A percentile compares a stretch with the other conserved stretches of the same genome.
These are phyloP conservation scores for Cladobotryum mycophilum DNA, from an alignment of 2,329 filamentous ascomycete species.

Conservation along the genomic window DNA sequence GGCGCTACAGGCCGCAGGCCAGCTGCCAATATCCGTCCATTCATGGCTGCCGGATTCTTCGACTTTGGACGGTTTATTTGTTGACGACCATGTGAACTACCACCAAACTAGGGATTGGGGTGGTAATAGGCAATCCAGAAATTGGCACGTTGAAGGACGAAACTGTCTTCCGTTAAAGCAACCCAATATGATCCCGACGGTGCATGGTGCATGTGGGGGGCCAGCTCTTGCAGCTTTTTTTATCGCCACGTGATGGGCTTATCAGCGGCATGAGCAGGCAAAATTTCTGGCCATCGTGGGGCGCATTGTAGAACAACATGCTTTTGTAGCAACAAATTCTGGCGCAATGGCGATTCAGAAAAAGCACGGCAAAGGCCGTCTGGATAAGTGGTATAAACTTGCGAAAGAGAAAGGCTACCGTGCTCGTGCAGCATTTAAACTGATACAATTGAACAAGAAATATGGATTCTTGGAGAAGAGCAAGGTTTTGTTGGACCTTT, in stretches of 20 bases:
- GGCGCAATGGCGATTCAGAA: conserved; percentile 85
- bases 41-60: conserved; percentile 24
- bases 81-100: conserved; percentile 10
- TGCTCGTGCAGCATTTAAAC: conserved; percentile 92
- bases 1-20: conserved; percentile 62
- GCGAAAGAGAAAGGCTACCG: conserved; percentile 98
- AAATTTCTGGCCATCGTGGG: conserved; percentile 30
- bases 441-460: conserved; percentile 98
- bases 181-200: neutral
- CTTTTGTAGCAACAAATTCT: neutral
- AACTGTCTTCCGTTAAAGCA: neutral
- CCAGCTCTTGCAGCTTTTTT: neutral
- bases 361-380: conserved; percentile 96
- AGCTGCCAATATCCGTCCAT: conserved; percentile 52
- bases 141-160: neutral
- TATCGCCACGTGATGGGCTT: conserved; percentile 31
- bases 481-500: conserved; percentile 94
- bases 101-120: neutral
- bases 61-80: conserved; percentile 7
- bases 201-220: neutral
- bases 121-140: neutral
- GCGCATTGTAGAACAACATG: conserved; percentile 6
- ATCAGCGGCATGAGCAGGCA: conserved; percentile 21
- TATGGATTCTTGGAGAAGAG: conserved; percentile 97
- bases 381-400: conserved; percentile 98